These are phyloP conservation scores for Populus hybrid DNA, from an alignment of 441 rosid genomes.

Conservation along the genomic window DNA sequence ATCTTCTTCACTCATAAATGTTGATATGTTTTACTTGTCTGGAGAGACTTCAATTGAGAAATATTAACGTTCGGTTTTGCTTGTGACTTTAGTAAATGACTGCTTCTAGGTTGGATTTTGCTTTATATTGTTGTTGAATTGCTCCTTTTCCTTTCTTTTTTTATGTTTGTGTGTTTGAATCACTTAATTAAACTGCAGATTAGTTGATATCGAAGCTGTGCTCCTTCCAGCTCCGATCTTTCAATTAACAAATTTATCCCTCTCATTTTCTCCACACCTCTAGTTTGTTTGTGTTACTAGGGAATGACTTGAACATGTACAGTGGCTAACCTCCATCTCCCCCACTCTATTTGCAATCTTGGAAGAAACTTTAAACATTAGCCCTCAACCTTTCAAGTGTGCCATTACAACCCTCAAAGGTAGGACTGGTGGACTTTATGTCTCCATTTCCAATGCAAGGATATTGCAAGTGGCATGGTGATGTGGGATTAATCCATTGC, in stretches of 20 bases:
- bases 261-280: conserved; percentile 2
- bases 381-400: conserved; percentile 6
- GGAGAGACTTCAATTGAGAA: not conserved
- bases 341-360: not conserved
- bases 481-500: conserved; percentile 5
- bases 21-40: too few species aligned
- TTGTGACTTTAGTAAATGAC: not conserved
- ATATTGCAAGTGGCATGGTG: conserved; percentile 5
- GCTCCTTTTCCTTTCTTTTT: not conserved
- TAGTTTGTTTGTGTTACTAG: conserved; percentile 3
- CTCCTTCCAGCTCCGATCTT: not conserved
- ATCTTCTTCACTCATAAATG: too few species aligned
- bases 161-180: not conserved
- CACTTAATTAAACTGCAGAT: not conserved
- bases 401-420: not conserved
- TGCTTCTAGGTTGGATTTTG: not conserved
- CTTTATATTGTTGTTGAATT: not conserved
- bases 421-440: not conserved
- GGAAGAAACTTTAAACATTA: conserved; percentile 3
- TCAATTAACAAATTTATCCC: not conserved
- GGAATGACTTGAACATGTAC: conserved; percentile 10
- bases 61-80: not conserved
- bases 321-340: conserved; percentile 14
- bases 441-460: conserved; percentile 11
- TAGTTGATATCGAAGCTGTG: not conserved